Evolutionary conservation across 768 basidiomycete genomes (phyloP).

Genomic region (Termitomyces sp.): DNA sequence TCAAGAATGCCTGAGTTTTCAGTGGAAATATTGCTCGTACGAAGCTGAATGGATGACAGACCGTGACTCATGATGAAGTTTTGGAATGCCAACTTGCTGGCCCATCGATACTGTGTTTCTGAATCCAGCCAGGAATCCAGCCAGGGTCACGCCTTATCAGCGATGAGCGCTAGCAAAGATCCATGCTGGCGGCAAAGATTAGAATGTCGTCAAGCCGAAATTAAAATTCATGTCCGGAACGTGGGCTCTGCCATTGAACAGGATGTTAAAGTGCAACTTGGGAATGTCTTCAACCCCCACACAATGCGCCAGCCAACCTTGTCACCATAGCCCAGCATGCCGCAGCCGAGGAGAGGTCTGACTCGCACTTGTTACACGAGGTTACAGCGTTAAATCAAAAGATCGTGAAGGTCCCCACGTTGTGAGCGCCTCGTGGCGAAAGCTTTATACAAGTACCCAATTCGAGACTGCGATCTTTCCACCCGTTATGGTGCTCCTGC

Average conservation of each 20-base stretch:
- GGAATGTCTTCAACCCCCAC: not conserved
- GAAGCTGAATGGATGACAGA: not conserved
- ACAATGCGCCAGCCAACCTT: not conserved
- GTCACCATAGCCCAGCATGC: not conserved
- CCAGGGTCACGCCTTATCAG: not conserved
- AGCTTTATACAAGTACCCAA: conserved; percentile 14
- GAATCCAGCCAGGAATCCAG: not conserved
- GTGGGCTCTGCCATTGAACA: not conserved
- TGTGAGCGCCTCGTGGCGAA: conserved; percentile 30
- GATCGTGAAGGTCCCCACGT: conserved; percentile 26
- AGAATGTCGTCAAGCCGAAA: not conserved
- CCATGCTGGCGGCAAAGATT: not conserved
- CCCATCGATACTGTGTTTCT: not conserved
- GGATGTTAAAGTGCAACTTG: not conserved
- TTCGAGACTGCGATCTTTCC: conserved; percentile 8
- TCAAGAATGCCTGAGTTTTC: not conserved
- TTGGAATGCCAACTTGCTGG: not conserved
- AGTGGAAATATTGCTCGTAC: not conserved
- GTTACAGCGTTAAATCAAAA: conserved; percentile 15
- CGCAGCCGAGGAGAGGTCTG: conserved; percentile 11
- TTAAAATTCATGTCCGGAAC: not conserved
- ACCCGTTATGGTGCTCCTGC: conserved; percentile 16
- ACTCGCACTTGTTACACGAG: conserved; percentile 21
- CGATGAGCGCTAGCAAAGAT: not conserved
- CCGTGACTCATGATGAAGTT: not conserved